These are phyloP conservation scores for Fusarium udum DNA, from an alignment of 2,329 filamentous ascomycete species.

Conservation along the genomic window DNA sequence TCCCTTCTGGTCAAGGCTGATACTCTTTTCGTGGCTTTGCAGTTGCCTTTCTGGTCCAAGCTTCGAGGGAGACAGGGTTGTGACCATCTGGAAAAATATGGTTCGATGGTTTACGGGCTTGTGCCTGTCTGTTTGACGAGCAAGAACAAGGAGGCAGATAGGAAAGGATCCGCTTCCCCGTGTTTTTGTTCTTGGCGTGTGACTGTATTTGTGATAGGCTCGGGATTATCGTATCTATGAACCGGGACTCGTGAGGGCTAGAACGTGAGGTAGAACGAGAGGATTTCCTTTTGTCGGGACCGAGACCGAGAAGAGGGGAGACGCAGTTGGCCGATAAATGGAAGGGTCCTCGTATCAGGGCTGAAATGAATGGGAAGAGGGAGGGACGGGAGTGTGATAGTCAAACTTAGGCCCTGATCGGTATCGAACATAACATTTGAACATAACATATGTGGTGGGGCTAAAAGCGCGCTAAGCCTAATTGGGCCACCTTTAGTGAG, in stretches of 20 bases:
- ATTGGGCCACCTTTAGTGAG: too few species aligned
- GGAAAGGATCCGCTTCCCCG: conserved; percentile 22
- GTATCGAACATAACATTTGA: too few species aligned
- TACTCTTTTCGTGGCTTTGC: conserved; percentile 12
- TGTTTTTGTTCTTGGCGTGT: conserved; percentile 24
- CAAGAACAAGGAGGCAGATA: conserved; percentile 18
- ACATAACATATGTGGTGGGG: too few species aligned
- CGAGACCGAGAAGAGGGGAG: conserved; percentile 20
- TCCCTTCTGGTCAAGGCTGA: neutral
- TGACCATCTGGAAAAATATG: conserved; percentile 3
- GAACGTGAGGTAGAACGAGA: neutral
- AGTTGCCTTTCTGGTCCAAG: conserved; percentile 30
- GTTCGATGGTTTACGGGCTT: conserved; percentile 23
- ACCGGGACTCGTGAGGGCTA: neutral
- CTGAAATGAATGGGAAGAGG: conserved; percentile 1
- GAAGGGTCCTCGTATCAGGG: neutral
- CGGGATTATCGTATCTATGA: neutral
- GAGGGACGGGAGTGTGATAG: conserved; percentile 26
- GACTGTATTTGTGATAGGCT: conserved; percentile 12
- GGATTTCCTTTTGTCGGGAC: conserved; percentile 14
- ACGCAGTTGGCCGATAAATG: conserved; percentile 18
- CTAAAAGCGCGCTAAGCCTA: too few species aligned
- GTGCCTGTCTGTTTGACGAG: conserved; percentile 6
- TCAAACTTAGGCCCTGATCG: too few species aligned
- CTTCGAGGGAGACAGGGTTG: conserved; percentile 4